Conservation (phyloP, 1,284 basidiomycete species). For the Sanguinoderma infundibulare region DNA sequence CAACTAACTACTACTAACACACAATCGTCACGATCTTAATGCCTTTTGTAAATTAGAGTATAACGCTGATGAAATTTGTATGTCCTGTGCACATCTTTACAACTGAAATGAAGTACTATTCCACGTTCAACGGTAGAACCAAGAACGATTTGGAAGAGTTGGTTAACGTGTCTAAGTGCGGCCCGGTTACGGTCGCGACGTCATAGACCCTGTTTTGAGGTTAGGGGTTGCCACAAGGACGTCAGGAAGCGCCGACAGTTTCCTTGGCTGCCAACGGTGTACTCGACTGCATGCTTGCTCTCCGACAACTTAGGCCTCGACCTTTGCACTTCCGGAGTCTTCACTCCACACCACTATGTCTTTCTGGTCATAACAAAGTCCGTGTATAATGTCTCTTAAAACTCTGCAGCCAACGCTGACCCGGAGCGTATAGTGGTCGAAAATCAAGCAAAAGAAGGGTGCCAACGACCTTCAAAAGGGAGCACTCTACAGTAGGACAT, state of each 20-base stretch:
- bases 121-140: neutral
- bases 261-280: neutral
- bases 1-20: neutral
- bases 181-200: too few relatives aligned
- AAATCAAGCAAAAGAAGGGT: slow-evolving; percentile 85
- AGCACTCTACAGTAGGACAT: slow-evolving; percentile 60
- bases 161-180: too few relatives aligned
- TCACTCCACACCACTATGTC: slow-evolving; percentile 29
- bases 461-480: slow-evolving; percentile 71
- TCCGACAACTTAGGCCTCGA: neutral
- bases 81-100: neutral
- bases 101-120: neutral
- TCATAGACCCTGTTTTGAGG: neutral
- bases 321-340: slow-evolving; percentile 14
- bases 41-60: neutral
- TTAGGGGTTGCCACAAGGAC: neutral
- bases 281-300: slow-evolving; percentile 4
- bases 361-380: slow-evolving; percentile 76
- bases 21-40: neutral
- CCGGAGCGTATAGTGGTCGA: slow-evolving; percentile 68
- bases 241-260: neutral
- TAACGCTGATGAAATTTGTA: neutral
- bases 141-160: too few relatives aligned
- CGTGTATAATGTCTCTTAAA: neutral
- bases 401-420: neutral